A percentile compares a stretch with the other conserved stretches of the same genome.
Evolutionary conservation across 257 asterid species (phyloP).

Genomic region (Parsonsia alboflavescens): DNA sequence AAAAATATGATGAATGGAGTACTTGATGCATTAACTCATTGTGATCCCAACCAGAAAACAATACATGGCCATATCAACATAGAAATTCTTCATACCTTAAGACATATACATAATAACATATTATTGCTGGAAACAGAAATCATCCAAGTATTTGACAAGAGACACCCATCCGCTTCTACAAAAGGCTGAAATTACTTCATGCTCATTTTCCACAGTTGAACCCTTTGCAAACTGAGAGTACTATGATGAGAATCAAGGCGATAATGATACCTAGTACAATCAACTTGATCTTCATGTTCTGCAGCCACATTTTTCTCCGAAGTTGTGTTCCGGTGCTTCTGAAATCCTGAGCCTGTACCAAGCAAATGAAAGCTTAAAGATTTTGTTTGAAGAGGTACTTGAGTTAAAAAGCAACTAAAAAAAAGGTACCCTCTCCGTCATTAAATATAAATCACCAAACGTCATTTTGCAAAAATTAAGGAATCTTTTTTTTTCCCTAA

Average conservation of each 20-base stretch:
- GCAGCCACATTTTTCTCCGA: constrained; percentile 86
- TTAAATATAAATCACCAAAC: too few species aligned
- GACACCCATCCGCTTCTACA: constrained; percentile 15
- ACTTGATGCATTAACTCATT: neutral
- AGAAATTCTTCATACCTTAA: constrained; percentile 3
- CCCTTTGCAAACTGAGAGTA: constrained; percentile 67
- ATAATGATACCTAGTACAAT: constrained; percentile 62
- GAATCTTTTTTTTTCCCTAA: too few species aligned
- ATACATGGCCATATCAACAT: too few species aligned
- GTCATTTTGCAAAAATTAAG: too few species aligned
- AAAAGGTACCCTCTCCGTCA: too few species aligned
- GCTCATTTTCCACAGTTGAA: constrained; percentile 50
- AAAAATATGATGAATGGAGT: constrained; percentile 1
- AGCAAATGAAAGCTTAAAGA: neutral
- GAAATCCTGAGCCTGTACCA: constrained; percentile 77
- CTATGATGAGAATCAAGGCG: constrained; percentile 75
- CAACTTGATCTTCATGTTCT: constrained; percentile 84
- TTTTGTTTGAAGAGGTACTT: neutral
- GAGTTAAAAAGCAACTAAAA: neutral
- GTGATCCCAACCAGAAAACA: too few species aligned
- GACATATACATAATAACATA: constrained; percentile 4
- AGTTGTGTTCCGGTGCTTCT: constrained; percentile 59
- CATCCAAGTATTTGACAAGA: neutral
- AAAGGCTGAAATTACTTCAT: constrained; percentile 1
- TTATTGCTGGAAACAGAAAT: neutral